Evolutionary conservation across 352 stramenopile genomes (phyloP).

Genomic region (Phytopythium helicoides): DNA sequence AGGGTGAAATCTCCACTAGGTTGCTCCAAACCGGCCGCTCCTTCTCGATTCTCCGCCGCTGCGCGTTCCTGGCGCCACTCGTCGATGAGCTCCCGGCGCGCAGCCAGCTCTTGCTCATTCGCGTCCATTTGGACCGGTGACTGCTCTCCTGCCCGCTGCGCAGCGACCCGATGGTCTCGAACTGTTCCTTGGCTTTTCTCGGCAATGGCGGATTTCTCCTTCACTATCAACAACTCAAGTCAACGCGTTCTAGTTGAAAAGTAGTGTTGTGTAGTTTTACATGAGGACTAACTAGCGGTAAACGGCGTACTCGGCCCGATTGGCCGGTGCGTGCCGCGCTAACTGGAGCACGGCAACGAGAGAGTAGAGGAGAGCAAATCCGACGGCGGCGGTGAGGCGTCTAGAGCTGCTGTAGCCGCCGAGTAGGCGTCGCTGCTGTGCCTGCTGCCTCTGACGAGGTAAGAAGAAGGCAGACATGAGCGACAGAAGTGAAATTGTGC

Average conservation of each 20-base stretch:
- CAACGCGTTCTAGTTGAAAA: not conserved
- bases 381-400: slow-evolving; percentile 16
- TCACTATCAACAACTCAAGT: slow-evolving; percentile 2
- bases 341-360: slow-evolving; percentile 5
- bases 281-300: not conserved
- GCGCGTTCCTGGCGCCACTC: too few species aligned
- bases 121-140: too few species aligned
- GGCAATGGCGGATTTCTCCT: too few species aligned
- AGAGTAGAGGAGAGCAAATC: slow-evolving; percentile 21
- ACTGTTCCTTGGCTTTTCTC: too few species aligned
- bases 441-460: slow-evolving; percentile 41
- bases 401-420: slow-evolving; percentile 37
- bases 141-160: too few species aligned
- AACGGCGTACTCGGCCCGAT: not conserved
- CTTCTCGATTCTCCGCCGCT: too few species aligned
- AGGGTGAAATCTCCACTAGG: too few species aligned
- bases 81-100: too few species aligned
- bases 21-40: too few species aligned
- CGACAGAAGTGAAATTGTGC: slow-evolving; percentile 14
- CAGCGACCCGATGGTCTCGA: too few species aligned
- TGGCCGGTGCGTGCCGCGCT: not conserved
- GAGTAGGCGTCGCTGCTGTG: slow-evolving; percentile 44
- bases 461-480: slow-evolving; percentile 21
- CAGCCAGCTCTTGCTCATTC: too few species aligned
- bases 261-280: not conserved